These are phyloP conservation scores for Knufia petricola DNA, from an alignment of 2,329 filamentous ascomycete species.

Conservation along the genomic window DNA sequence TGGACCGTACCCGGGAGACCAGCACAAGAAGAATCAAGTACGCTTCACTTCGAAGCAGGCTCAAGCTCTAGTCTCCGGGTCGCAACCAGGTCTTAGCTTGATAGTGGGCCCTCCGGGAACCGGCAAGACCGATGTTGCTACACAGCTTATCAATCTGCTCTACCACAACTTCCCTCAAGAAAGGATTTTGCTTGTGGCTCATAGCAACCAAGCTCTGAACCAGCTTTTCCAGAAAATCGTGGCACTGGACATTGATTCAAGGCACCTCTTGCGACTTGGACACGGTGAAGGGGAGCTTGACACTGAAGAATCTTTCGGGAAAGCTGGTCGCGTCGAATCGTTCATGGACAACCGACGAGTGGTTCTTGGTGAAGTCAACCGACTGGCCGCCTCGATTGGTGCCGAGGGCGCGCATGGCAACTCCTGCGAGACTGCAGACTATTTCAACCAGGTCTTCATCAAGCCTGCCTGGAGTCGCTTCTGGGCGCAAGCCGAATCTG, in stretches of 20 bases:
- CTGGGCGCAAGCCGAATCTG: conserved; percentile 51
- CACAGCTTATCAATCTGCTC: conserved; percentile 96
- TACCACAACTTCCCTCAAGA: conserved; percentile 96
- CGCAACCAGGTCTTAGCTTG: conserved; percentile 85
- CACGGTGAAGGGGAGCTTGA: conserved; percentile 92
- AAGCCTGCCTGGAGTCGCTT: conserved; percentile 83
- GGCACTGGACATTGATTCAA: conserved; percentile 88
- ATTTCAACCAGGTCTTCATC: conserved; percentile 90
- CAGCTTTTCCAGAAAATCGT: conserved; percentile 97
- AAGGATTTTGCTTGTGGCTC: conserved; percentile 82
- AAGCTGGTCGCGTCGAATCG: conserved; percentile 86
- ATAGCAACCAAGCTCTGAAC: conserved; percentile 96
- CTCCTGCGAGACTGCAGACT: conserved; percentile 91
- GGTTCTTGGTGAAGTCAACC: conserved; percentile 74
- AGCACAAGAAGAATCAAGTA: conserved; percentile 68
- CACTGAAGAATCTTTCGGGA: conserved; percentile 80
- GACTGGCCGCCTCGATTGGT: conserved; percentile 71
- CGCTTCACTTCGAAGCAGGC: conserved; percentile 87
- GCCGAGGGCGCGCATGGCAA: conserved; percentile 91
- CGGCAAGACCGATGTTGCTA: conserved; percentile 97
- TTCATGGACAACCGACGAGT: conserved; percentile 79
- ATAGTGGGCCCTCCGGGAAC: conserved; percentile 93
- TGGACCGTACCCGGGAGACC: conserved; percentile 80
- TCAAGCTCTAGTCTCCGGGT: conserved; percentile 86
- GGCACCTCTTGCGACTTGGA: conserved; percentile 82